These are phyloP conservation scores for Metarhizium humberi DNA, from an alignment of 2,329 filamentous ascomycete genomes.

Conservation along the genomic window DNA sequence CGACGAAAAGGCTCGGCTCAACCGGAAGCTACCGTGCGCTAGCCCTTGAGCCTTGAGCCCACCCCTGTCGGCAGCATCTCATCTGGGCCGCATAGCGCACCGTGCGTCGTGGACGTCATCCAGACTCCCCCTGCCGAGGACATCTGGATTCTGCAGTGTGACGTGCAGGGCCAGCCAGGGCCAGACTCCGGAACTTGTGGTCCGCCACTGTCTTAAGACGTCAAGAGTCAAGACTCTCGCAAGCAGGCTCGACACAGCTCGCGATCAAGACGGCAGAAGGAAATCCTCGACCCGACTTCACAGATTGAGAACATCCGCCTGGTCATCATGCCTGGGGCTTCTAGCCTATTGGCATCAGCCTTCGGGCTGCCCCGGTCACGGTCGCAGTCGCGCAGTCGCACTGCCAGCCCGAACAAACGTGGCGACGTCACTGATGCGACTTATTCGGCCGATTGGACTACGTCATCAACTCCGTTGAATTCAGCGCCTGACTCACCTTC, in stretches of 20 bases:
- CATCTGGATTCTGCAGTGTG: background rate
- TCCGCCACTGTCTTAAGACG: background rate
- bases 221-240: too few species aligned
- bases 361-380: conserved; percentile 22
- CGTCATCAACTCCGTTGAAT: conserved; percentile 5
- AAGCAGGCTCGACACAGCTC: background rate
- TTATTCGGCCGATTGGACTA: conserved; percentile 6
- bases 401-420: conserved; percentile 6
- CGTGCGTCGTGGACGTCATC: background rate
- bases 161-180: background rate
- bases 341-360: conserved; percentile 22
- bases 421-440: conserved; percentile 10
- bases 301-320: background rate
- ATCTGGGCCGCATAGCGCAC: background rate
- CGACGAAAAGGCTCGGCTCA: background rate
- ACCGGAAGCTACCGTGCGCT: background rate
- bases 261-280: background rate
- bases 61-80: background rate
- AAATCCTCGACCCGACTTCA: background rate
- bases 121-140: background rate
- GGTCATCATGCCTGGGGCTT: conserved; percentile 18
- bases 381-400: conserved; percentile 11
- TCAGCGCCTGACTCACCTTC: conserved; percentile 9
- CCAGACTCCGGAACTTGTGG: background rate
- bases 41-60: background rate